Evolutionary conservation across 805 yeast genomes (phyloP), one percentile per base, ranked within the genome.

Genomic region (Wickerhamiella nectarea): DNA sequence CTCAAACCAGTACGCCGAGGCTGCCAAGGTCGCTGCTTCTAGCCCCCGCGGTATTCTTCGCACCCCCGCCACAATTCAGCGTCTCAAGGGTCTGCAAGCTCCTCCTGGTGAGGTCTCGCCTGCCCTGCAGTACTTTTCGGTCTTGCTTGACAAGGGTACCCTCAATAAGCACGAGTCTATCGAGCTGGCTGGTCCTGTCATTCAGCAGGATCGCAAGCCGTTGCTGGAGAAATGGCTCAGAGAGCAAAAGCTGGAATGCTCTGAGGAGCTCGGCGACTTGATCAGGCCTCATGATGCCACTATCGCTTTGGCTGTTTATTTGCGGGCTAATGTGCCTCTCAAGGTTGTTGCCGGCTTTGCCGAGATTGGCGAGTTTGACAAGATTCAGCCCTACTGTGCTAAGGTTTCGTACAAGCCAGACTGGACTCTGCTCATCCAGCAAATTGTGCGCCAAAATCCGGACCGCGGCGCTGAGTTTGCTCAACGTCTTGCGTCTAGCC

Each of bases 401-500:
- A 84, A 85, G 66, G 91, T 80, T 47, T 76, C 77, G 50, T 91
- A 80, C 66, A 72, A 75, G 54, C 96, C 99, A 48, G 94, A 91
- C 65, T 91, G 76, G 63, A 75, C 91, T 39, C 80, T 83, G 48
- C 71, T 91, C 65, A 75, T 91, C 55, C 95, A 94, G 60, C 83
- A 84, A 64, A 74, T 91, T 55, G 77, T 89, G 38, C 78, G 97
- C 63, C 76, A 82, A 20, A 86, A 82, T 61, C 95, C 99, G n/a
- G 99, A 91, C 57, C 84, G 85, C 63, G 98, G 96, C 21, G 83
- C 95, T 34, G 98, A 91, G 64, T 91, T 91, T 67, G 97, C 98
- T 12, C 77, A 85, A 33, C 80, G 86, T 50, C 72, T 91, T 49
- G 72, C 84, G 51, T 80, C 82, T 36, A 75, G 72, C 38, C 66